Evolutionary conservation across 2,329 filamentous ascomycete genomes (phyloP), one percentile per base, ranked within the genome.

Genomic region (Aspergillus aculeatus): DNA sequence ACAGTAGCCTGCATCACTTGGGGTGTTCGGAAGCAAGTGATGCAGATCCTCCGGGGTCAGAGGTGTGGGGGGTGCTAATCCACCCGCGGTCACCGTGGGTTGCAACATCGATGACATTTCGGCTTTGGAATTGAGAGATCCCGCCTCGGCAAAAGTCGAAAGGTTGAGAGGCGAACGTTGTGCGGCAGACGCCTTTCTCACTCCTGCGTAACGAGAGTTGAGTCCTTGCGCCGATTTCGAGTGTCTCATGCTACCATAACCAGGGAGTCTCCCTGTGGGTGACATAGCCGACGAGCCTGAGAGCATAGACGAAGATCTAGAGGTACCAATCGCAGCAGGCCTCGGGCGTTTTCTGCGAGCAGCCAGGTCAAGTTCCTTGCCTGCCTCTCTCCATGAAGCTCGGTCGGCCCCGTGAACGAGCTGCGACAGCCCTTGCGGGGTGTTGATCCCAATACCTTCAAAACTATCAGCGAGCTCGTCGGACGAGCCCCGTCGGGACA

Each of bases 161-260:
- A 80, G 72, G 50, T 77, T 78, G 38, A 81, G 69, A 23, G 80
- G 80, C n/a, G 80, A 82, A 29, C 78, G 73, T 54, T 80, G 80
- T 50, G 77, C 71, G 47, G 75, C 74, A 23, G 77, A 79, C 5
- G 75, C 69, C 64, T 82, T 82, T 21, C 80, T 71, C 29, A 82
- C 73, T 52, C 80, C 78, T 0, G 78, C 76, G 64, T 79, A 81
- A 35, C 76, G 71, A 51, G 77, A 72, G 64, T 77, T 77, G 9
- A 81, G 72, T 59, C 72, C 75, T 60, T 80, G 78, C 3, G 77
- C 72, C 16, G 78, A 81, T 63, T 81, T 81, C 47, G 75, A 75
- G 35, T 81, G 78, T 61, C 77, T 73, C 64, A 81, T 70, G n/a
- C 70, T 68, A 63, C 68, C 71, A 60, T 69, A 73, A 65, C 62